phyloP scores from a whole-genome alignment of 2,329 filamentous ascomycete genomes.

The Botrytis fragariae region DNA sequence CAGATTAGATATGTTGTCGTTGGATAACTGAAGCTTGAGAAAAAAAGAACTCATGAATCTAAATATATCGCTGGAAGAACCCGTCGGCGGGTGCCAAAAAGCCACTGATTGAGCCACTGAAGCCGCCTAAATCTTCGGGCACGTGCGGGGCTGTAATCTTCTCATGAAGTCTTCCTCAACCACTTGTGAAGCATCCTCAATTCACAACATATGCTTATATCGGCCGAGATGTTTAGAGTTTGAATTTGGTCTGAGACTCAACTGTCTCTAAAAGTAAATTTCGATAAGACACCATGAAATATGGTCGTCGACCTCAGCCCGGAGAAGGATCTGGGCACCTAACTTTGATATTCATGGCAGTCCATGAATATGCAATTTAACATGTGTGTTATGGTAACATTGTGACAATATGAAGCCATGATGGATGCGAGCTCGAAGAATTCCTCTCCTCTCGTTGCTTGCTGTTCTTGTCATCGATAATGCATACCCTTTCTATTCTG shows the following conservation, averaged over 20 bases:
- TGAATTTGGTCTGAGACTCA: not conserved
- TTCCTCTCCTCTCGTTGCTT: not conserved
- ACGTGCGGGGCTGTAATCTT: slow-evolving; percentile 7
- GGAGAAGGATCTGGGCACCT: not conserved
- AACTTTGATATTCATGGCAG: not conserved
- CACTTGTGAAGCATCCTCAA: not conserved
- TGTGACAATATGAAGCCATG: not conserved
- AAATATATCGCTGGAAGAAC: not conserved
- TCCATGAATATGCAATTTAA: not conserved
- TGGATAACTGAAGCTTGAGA: not conserved
- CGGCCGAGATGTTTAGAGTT: not conserved
- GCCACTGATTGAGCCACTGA: not conserved
- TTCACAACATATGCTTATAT: not conserved
- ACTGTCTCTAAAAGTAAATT: not conserved
- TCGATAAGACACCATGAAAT: slow-evolving; percentile 2
- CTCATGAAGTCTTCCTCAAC: not conserved
- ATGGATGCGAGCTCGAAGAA: not conserved
- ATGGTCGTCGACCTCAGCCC: not conserved
- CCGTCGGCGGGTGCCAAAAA: not conserved
- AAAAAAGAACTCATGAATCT: not conserved
- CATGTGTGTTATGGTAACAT: not conserved
- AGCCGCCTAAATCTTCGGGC: not conserved
- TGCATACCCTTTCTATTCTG: slow-evolving; percentile 4
- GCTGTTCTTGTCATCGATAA: not conserved
- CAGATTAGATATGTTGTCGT: not conserved